Evolutionary conservation across 441 rosid genomes (phyloP).

Genomic region (Jatropha multifida): DNA sequence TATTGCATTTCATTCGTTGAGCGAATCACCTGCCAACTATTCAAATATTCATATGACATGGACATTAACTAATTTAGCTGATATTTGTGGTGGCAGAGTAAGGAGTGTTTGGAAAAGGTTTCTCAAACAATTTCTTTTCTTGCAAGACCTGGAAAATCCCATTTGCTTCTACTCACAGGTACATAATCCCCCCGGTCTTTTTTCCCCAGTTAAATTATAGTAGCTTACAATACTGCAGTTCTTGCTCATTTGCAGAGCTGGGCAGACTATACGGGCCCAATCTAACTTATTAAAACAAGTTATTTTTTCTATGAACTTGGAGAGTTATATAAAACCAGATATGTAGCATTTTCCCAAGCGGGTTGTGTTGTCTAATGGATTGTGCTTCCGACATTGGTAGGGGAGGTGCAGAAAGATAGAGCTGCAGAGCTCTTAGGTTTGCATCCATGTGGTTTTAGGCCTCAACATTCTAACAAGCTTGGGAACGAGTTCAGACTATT

Average conservation of each 20-base stretch:
- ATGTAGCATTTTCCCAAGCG: background rate
- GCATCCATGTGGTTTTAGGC: slow-evolving; percentile 72
- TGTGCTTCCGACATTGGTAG: slow-evolving; percentile 37
- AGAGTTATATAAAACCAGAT: background rate
- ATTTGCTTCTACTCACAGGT: slow-evolving; percentile 90
- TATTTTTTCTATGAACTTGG: background rate
- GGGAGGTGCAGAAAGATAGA: slow-evolving; percentile 75
- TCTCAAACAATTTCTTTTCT: slow-evolving; percentile 63
- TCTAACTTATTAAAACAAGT: background rate
- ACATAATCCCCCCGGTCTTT: background rate
- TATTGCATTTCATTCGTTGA: background rate
- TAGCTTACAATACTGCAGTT: slow-evolving; percentile 11
- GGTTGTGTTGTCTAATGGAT: background rate
- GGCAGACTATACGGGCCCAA: background rate
- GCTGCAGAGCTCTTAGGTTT: slow-evolving; percentile 76
- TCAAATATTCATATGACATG: background rate
- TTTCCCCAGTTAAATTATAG: background rate
- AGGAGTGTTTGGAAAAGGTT: slow-evolving; percentile 82
- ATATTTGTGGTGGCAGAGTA: slow-evolving; percentile 54
- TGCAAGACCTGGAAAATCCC: slow-evolving; percentile 40
- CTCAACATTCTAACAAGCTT: slow-evolving; percentile 80
- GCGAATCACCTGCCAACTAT: background rate
- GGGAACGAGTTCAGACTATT: slow-evolving; percentile 83
- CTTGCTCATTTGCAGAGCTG: background rate
- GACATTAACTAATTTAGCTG: slow-evolving; percentile 7